Evolutionary conservation across 2,329 filamentous ascomycete species (phyloP).

Genomic region (Pleoardoris graminearum): DNA sequence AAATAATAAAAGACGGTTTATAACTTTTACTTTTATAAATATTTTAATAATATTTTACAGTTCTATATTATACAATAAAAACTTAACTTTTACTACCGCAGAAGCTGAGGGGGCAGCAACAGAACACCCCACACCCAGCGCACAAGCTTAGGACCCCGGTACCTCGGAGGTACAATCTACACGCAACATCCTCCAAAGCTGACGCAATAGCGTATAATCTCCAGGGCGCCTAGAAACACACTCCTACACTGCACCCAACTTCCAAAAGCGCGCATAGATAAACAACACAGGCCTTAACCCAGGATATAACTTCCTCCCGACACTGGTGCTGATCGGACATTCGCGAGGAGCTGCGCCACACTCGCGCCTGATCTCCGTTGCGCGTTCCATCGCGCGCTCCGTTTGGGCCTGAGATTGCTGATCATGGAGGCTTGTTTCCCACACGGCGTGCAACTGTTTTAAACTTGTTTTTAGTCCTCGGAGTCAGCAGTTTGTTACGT

Average conservation of each 20-base stretch:
- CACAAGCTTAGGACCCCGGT: background rate
- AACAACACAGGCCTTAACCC: background rate
- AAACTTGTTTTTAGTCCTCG: background rate
- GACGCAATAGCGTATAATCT: background rate
- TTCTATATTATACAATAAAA: no score
- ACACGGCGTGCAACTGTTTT: background rate
- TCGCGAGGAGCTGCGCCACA: constrained; percentile 1
- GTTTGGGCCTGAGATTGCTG: background rate
- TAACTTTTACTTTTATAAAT: no score
- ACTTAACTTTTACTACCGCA: no score
- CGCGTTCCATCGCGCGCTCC: background rate
- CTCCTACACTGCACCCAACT: background rate
- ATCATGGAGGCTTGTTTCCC: background rate
- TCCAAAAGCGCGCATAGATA: background rate
- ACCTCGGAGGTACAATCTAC: background rate
- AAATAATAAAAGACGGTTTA: no score
- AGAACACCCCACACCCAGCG: background rate
- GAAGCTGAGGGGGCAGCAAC: no score
- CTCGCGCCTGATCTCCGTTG: background rate
- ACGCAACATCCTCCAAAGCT: background rate
- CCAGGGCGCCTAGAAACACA: background rate
- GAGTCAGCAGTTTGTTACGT: background rate
- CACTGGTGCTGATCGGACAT: constrained; percentile 2
- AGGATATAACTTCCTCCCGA: background rate
- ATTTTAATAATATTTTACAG: no score